A percentile compares a stretch with the other conserved stretches of the same genome.
These are phyloP conservation scores for Acanthamoeba triangularis DNA, from an alignment of 208 protist species.

Conservation along the genomic window DNA sequence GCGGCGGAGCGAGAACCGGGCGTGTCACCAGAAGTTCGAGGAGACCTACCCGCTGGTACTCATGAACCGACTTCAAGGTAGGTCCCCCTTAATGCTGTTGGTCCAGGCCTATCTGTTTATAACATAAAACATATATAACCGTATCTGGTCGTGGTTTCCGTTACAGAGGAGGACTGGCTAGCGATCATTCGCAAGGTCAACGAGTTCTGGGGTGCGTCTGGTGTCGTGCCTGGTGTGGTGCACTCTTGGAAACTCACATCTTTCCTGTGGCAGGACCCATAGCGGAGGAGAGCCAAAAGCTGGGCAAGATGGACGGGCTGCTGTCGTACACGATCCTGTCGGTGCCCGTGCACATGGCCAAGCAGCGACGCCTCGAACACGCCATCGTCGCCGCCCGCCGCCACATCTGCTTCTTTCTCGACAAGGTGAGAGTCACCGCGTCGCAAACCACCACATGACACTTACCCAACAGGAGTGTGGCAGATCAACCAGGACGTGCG, in stretches of 20 bases:
- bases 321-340: conserved; percentile 7
- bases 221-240: background rate
- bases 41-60: background rate
- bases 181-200: background rate
- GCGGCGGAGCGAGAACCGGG: background rate
- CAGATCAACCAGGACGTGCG: background rate
- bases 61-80: background rate
- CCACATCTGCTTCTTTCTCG: background rate
- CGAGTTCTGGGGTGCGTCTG: background rate
- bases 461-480: background rate
- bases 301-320: background rate
- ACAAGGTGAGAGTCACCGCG: too few relatives aligned
- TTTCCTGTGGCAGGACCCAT: background rate
- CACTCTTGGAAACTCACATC: too few relatives aligned
- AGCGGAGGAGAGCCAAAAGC: background rate
- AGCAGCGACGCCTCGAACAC: background rate
- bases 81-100: too few relatives aligned
- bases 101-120: too few relatives aligned
- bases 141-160: too few relatives aligned
- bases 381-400: background rate
- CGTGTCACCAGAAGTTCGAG: background rate
- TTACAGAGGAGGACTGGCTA: background rate
- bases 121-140: too few relatives aligned
- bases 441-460: too few relatives aligned
- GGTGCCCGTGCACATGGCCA: background rate